These are phyloP conservation scores for Amauroascus niger DNA, from an alignment of 2,329 filamentous ascomycete genomes.

Conservation along the genomic window DNA sequence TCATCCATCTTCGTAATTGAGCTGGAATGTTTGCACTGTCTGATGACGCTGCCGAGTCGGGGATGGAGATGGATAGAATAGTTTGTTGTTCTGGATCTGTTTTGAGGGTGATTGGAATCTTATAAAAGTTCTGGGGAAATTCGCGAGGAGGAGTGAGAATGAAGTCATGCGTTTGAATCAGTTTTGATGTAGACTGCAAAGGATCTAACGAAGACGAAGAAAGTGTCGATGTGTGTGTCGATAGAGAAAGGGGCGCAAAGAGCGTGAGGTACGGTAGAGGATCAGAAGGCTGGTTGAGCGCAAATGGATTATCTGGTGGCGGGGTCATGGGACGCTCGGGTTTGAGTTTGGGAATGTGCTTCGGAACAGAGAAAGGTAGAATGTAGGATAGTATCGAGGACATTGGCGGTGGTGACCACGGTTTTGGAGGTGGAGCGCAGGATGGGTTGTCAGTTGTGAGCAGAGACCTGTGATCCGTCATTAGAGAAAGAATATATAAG, in stretches of 20 bases:
- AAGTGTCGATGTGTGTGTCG: constrained; percentile 21
- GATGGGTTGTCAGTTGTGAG: constrained; percentile 25
- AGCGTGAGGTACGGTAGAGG: constrained; percentile 60
- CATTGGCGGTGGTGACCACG: constrained; percentile 22
- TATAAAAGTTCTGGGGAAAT: constrained; percentile 29
- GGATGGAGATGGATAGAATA: constrained; percentile 27
- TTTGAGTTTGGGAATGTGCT: constrained; percentile 7
- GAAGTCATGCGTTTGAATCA: constrained; percentile 30
- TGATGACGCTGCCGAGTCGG: constrained; percentile 14
- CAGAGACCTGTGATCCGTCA: constrained; percentile 25
- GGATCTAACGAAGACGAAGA: constrained; percentile 7
- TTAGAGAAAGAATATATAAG: background rate
- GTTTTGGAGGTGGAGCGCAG: constrained; percentile 19
- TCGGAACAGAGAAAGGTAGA: constrained; percentile 32
- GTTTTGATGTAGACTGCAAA: constrained; percentile 15
- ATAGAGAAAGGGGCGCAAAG: constrained; percentile 58
- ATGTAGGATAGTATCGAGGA: constrained; percentile 34
- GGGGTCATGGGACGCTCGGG: constrained; percentile 24
- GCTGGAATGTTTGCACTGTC: constrained; percentile 19
- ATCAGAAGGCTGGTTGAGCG: constrained; percentile 44
- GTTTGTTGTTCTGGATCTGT: constrained; percentile 30
- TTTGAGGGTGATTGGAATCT: constrained; percentile 28
- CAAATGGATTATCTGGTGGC: constrained; percentile 55
- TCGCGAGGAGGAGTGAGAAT: constrained; percentile 29
- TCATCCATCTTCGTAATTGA: constrained; percentile 29